These are phyloP conservation scores for Colletotrichum falcatum DNA, from an alignment of 2,329 filamentous ascomycete species.

Conservation along the genomic window DNA sequence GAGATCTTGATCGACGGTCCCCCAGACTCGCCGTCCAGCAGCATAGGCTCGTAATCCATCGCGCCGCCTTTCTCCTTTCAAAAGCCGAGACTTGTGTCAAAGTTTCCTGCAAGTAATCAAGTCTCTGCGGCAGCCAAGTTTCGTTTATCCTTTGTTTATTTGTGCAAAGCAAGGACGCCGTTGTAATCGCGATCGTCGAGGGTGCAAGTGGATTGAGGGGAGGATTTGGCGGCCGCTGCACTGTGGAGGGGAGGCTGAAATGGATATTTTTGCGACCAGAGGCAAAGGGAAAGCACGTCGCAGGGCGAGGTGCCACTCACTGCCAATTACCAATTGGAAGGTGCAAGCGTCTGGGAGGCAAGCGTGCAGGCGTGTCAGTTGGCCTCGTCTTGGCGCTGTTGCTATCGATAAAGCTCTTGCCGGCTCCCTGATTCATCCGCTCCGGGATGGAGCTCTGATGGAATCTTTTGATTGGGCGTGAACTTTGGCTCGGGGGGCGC, in stretches of 20 bases:
- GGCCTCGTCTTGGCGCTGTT: conserved; percentile 18
- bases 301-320: conserved; percentile 16
- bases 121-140: background rate
- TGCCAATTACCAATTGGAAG: conserved; percentile 35
- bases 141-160: background rate
- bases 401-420: conserved; percentile 39
- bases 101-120: background rate
- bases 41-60: conserved; percentile 72
- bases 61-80: conserved; percentile 17
- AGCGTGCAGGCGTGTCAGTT: background rate
- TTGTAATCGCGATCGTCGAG: conserved; percentile 1
- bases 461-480: conserved; percentile 33
- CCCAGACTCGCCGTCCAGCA: conserved; percentile 68
- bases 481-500: conserved; percentile 22
- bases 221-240: conserved; percentile 3
- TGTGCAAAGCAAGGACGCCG: background rate
- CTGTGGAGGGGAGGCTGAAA: conserved; percentile 34
- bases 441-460: conserved; percentile 31
- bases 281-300: conserved; percentile 17
- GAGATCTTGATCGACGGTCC: conserved; percentile 71
- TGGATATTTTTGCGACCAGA: conserved; percentile 40
- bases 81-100: background rate
- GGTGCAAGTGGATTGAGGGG: conserved; percentile 8
- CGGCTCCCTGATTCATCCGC: conserved; percentile 37
- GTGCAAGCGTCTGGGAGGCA: conserved; percentile 14